phyloP scores from a whole-genome alignment of 352 stramenopile genomes.

The Globisporangium middletonii region DNA sequence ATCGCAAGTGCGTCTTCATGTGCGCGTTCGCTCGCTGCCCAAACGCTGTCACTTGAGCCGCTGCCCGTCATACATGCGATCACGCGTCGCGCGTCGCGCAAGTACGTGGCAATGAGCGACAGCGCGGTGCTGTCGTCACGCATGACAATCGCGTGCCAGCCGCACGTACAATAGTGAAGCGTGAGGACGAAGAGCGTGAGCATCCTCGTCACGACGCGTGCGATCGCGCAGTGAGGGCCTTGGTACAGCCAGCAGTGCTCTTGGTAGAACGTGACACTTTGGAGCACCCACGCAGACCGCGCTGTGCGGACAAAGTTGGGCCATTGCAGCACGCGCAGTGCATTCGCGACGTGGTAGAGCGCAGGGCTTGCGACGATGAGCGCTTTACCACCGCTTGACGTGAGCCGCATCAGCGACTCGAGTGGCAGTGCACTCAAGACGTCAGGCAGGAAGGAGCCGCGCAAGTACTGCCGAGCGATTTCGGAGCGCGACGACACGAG shows the following conservation, averaged over 20 bases:
- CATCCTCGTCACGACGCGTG: neutral
- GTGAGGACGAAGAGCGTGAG: neutral
- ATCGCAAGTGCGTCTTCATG: neutral
- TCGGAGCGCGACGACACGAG: neutral
- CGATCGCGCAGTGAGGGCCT: neutral
- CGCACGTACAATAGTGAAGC: constrained; percentile 4
- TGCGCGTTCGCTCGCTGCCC: too few species aligned
- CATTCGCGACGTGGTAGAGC: constrained; percentile 3
- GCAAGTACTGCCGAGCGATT: constrained; percentile 6
- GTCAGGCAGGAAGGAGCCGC: neutral
- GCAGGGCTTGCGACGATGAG: neutral
- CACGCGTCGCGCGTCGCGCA: neutral
- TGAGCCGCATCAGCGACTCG: neutral
- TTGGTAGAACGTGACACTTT: too few species aligned
- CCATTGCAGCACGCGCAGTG: neutral
- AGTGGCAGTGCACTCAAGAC: constrained; percentile 6
- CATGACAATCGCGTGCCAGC: neutral
- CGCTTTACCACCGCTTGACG: neutral
- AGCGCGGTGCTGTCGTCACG: too few species aligned
- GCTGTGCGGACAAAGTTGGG: neutral
- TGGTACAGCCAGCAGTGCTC: too few species aligned
- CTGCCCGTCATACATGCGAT: neutral
- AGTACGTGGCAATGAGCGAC: neutral
- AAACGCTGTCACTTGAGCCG: neutral
- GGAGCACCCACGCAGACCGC: neutral